These are phyloP conservation scores for Botrytis porri DNA, from an alignment of 2,329 filamentous ascomycete species.

Conservation along the genomic window DNA sequence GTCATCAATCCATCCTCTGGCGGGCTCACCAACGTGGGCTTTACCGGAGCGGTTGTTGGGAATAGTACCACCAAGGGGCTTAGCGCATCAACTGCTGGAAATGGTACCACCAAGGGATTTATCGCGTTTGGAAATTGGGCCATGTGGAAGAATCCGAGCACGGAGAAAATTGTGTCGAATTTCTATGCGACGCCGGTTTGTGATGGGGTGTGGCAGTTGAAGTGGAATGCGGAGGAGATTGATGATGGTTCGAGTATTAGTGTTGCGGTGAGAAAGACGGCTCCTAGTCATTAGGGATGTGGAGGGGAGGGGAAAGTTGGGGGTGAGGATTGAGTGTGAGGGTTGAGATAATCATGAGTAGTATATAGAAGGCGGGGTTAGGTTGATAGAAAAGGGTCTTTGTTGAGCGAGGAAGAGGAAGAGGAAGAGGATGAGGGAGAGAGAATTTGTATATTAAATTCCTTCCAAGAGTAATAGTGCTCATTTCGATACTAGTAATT, in stretches of 20 bases:
- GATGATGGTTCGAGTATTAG: constrained; percentile 9
- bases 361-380: not conserved
- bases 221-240: constrained; percentile 11
- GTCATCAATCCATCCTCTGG: not conserved
- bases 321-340: no score
- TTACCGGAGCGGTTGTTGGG: not conserved
- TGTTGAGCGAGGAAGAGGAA: no score
- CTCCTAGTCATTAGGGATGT: not conserved
- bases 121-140: constrained; percentile 5
- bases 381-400: not conserved
- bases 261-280: constrained; percentile 5
- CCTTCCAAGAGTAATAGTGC: not conserved
- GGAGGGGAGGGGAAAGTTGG: not conserved
- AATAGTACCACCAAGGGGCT: not conserved
- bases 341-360: not conserved
- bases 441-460: not conserved
- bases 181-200: constrained; percentile 12
- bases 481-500: not conserved
- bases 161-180: not conserved
- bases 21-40: not conserved
- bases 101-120: not conserved
- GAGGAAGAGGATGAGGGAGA: not conserved
- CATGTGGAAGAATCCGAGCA: not conserved
- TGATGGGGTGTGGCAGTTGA: constrained; percentile 1
- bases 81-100: not conserved